Evolutionary conservation across 345 rosid genomes (phyloP).

Genomic region (Corchorus olitorius): DNA sequence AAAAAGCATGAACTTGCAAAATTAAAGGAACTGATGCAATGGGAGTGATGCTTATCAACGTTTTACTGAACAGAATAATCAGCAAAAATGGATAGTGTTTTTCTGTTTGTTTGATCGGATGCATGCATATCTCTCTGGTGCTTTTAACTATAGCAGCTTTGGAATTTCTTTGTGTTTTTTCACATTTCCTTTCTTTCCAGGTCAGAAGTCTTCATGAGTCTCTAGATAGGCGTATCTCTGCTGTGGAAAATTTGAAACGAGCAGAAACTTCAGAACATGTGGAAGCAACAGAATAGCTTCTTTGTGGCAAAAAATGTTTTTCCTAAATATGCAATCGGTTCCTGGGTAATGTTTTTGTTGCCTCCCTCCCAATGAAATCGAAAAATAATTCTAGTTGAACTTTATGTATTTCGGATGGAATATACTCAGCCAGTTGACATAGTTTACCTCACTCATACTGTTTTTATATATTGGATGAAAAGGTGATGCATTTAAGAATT

Average conservation of each 20-base stretch:
- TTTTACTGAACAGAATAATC: background rate
- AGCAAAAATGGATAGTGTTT: background rate
- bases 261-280: constrained; percentile 59
- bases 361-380: background rate
- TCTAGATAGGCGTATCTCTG: constrained; percentile 69
- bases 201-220: constrained; percentile 67
- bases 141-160: background rate
- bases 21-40: background rate
- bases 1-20: background rate
- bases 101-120: constrained; percentile 14
- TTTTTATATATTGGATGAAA: background rate
- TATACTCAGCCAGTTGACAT: background rate
- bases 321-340: background rate
- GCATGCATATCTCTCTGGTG: background rate
- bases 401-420: background rate
- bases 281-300: constrained; percentile 59
- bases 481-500: background rate
- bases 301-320: background rate
- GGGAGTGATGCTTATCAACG: background rate
- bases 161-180: background rate
- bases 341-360: background rate
- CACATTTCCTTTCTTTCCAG: constrained; percentile 35
- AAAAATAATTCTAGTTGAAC: background rate
- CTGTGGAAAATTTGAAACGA: constrained; percentile 78
- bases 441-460: background rate